Evolutionary conservation across 148 eudicot genomes (phyloP).

Genomic region (Talinum fruticosum): DNA sequence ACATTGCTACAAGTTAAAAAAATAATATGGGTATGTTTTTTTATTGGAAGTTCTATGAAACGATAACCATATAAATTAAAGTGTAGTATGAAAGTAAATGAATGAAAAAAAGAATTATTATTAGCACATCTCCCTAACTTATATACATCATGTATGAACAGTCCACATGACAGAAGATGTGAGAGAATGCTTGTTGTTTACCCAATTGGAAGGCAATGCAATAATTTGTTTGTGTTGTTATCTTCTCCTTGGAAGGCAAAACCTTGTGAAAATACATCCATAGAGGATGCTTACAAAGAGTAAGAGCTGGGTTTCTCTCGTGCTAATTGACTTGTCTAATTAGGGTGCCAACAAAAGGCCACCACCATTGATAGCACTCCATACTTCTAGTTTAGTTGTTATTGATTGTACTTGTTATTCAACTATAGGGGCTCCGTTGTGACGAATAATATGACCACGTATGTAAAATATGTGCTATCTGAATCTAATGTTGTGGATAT

Average conservation of each 20-base stretch:
- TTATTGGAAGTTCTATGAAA: too few species aligned
- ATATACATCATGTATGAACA: not conserved
- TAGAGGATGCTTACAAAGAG: not conserved
- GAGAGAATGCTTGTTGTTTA: not conserved
- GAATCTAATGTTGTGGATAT: too few species aligned
- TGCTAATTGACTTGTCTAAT: not conserved
- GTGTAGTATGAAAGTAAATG: too few species aligned
- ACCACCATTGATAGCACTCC: not conserved
- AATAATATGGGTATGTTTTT: too few species aligned
- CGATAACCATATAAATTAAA: too few species aligned
- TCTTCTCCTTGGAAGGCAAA: not conserved
- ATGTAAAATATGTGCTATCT: too few species aligned
- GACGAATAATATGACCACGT: too few species aligned
- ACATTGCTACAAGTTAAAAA: too few species aligned
- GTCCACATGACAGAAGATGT: constrained; percentile 1
- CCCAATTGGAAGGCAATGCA: not conserved
- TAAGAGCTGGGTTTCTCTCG: not conserved
- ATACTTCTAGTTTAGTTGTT: too few species aligned
- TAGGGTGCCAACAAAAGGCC: not conserved
- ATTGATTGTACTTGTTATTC: too few species aligned
- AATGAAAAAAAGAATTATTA: too few species aligned
- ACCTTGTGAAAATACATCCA: not conserved
- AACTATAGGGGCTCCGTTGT: too few species aligned
- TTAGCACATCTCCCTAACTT: not conserved
- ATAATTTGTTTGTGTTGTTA: not conserved